Evolutionary conservation across 495 filamentous ascomycete genomes (phyloP).

Genomic region (Penicillium goetzii): DNA sequence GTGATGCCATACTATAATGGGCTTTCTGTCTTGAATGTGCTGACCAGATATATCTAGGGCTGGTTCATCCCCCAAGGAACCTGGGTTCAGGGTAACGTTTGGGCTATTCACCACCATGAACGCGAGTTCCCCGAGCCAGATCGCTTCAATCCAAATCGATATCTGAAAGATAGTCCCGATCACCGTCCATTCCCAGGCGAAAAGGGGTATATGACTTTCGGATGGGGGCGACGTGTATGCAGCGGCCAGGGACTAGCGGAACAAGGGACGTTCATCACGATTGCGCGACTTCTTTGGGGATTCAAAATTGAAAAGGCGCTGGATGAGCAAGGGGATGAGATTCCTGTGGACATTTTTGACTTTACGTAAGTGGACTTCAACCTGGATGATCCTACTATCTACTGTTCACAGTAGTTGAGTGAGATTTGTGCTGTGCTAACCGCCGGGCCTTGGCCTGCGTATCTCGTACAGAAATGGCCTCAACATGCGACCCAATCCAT

Average conservation of each 20-base stretch:
- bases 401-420: neutral
- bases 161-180: constrained; percentile 38
- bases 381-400: neutral
- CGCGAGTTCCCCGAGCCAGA: constrained; percentile 49
- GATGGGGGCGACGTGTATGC: constrained; percentile 44
- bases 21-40: neutral
- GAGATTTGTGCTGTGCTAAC: constrained; percentile 11
- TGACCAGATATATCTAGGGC: constrained; percentile 23
- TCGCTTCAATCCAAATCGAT: constrained; percentile 34
- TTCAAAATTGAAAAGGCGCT: constrained; percentile 43
- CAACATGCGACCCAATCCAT: constrained; percentile 43
- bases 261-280: constrained; percentile 41
- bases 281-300: constrained; percentile 27
- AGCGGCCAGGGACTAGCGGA: constrained; percentile 49
- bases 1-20: too few relatives aligned
- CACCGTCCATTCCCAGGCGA: constrained; percentile 57
- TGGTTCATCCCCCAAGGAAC: constrained; percentile 29
- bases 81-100: constrained; percentile 34
- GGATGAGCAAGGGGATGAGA: constrained; percentile 51
- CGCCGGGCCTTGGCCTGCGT: neutral
- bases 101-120: constrained; percentile 48
- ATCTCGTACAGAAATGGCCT: constrained; percentile 37
- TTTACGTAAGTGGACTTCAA: constrained; percentile 40
- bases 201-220: constrained; percentile 66
- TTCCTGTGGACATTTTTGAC: constrained; percentile 51